A percentile compares a stretch with the other conserved stretches of the same genome.
phyloP scores from a whole-genome alignment of 495 filamentous ascomycete species.

The Tuber melanosporum region DNA sequence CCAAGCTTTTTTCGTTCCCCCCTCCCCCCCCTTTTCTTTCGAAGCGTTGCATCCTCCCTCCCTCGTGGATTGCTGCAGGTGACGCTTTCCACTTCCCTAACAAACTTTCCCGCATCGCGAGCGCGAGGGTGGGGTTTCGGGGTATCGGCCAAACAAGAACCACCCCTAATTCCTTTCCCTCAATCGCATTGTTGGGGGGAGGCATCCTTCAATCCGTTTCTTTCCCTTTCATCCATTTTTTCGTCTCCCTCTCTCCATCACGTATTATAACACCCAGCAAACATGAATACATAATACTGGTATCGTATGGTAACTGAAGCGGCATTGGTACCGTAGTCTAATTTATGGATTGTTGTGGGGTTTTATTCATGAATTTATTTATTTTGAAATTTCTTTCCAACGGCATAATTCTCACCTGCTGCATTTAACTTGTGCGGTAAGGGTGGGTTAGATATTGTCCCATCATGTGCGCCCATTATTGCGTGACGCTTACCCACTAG shows the following conservation, averaged over 20 bases:
- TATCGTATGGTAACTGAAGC: not conserved
- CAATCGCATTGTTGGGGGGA: not conserved
- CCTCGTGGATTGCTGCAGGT: not conserved
- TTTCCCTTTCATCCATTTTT: not conserved
- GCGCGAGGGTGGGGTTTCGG: not conserved
- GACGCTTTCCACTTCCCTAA: not conserved
- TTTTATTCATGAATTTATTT: not conserved
- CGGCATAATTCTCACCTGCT: not conserved
- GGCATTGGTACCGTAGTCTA: not conserved
- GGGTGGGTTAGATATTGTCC: not conserved
- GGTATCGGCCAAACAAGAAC: not conserved
- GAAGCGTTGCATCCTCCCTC: too few species aligned
- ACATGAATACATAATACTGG: not conserved
- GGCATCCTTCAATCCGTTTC: not conserved
- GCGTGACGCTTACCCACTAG: not conserved
- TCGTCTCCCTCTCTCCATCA: too few species aligned
- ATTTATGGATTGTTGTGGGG: not conserved
- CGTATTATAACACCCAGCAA: not conserved
- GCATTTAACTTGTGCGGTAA: not conserved
- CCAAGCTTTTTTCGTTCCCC: conserved; percentile 29
- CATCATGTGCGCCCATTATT: not conserved
- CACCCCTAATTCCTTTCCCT: not conserved
- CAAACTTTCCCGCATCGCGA: not conserved
- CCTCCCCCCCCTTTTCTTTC: too few species aligned
- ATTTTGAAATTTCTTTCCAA: not conserved